Conservation (phyloP, 2,329 filamentous ascomycete genomes). For the Xylaria polymorpha region DNA sequence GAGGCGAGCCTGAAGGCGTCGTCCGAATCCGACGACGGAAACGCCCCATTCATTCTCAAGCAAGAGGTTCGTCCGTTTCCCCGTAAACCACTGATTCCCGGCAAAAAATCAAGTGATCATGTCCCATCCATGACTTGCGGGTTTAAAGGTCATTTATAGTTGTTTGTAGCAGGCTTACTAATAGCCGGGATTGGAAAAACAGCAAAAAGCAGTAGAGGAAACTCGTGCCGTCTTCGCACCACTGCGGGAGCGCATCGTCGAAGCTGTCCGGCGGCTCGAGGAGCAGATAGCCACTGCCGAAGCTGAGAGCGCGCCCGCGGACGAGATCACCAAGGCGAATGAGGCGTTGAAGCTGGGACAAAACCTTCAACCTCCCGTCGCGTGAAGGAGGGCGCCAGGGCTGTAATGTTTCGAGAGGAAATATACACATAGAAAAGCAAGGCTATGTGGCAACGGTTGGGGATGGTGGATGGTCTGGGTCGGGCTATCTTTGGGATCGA, state of each 20-base stretch:
- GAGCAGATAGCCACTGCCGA: conserved; percentile 76
- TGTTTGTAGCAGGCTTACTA: conserved; percentile 1
- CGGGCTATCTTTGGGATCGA: not conserved
- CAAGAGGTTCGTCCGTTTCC: conserved; percentile 76
- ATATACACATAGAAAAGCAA: conserved; percentile 5
- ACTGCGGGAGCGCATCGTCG: conserved; percentile 75
- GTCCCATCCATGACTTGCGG: not conserved
- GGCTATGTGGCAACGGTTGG: not conserved
- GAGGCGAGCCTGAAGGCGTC: conserved; percentile 66
- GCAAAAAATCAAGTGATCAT: not conserved
- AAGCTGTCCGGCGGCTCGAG: conserved; percentile 79
- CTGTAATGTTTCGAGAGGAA: not conserved
- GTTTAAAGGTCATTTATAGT: too few relatives aligned
- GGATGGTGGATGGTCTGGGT: not conserved
- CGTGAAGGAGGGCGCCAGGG: conserved; percentile 30
- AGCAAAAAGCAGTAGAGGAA: conserved; percentile 87
- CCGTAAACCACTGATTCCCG: not conserved
- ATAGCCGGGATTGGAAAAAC: conserved; percentile 2
- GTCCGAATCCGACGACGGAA: conserved; percentile 64
- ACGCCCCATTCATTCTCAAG: conserved; percentile 81
- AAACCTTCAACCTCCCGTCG: conserved; percentile 49
- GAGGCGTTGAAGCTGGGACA: conserved; percentile 64
- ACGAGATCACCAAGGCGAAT: conserved; percentile 67
- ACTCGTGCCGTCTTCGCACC: conserved; percentile 84
- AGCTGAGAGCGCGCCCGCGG: conserved; percentile 58